Evolutionary conservation across 2,329 filamentous ascomycete genomes (phyloP), one percentile per base, ranked within the genome.

Genomic region (Stagonosporopsis vannaccii): DNA sequence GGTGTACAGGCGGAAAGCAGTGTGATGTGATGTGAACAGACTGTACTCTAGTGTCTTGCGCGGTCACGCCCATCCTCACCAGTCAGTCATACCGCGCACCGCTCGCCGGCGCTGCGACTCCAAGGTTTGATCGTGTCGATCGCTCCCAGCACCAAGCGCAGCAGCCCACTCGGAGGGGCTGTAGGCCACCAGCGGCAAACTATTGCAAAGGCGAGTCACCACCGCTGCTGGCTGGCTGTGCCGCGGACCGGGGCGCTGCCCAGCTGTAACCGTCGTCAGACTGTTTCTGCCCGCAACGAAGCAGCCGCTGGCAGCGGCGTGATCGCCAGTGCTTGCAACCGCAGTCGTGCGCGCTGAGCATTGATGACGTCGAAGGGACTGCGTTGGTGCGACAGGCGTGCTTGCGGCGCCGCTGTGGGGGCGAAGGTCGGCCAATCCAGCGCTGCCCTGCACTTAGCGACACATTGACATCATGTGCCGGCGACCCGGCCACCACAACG

Each of bases 131-230:
- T 32, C 37, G 13, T 51, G 53, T 51, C 53, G 47, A 56, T 56
- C 53, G 53, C 53, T 25, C 36, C 23, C 30, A 56, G 45, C 45
- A 56, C 52, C 46, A 41, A 56, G 46, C 40, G 33, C 53, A 51
- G 36, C 25, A 47, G 43, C 37, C 53, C 53, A 51, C 53, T 17
- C 47, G 35, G 53, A 56, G 53, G 53, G 53, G 47, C 53, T 37
- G 36, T 20, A 47, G 36, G 42, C 53, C 12, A 37, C 36, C 53
- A 48, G 47, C 48, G 53, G 53, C 53, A 56, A 56, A 37, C 43
- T 46, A 47, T 25, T 42, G 42, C n/a, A n/a, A n/a, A n/a, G n/a
- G 44, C 37, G 43, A 56, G 47, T 33, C 47, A 51, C 36, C 32
- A 48, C 35, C 6, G 22, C 51, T 36, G n/a, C 37, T 50, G 45